phyloP scores from a whole-genome alignment of 2,329 filamentous ascomycete genomes.

The Calonectria fujianensis region DNA sequence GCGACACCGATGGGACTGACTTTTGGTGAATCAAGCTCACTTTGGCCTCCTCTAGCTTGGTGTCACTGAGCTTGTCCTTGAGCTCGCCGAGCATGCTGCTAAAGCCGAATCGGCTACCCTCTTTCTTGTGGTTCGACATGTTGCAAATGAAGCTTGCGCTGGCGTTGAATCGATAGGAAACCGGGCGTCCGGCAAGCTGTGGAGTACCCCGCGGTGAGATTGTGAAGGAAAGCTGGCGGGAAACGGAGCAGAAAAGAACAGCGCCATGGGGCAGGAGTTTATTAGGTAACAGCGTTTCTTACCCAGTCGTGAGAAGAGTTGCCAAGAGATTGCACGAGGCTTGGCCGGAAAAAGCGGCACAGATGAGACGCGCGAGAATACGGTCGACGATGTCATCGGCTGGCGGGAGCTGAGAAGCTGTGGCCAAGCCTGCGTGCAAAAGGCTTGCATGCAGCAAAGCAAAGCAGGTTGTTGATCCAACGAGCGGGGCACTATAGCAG shows the following conservation, averaged over 20 bases:
- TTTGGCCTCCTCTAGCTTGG: slow-evolving; percentile 75
- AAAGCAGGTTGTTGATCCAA: slow-evolving; percentile 36
- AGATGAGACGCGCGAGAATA: slow-evolving; percentile 31
- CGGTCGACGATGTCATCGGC: slow-evolving; percentile 38
- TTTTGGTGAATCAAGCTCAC: slow-evolving; percentile 76
- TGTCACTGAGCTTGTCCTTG: slow-evolving; percentile 73
- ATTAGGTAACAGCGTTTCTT: slow-evolving; percentile 20
- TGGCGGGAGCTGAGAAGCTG: slow-evolving; percentile 37
- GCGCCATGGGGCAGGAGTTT: slow-evolving; percentile 1
- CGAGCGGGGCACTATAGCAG: slow-evolving; percentile 32
- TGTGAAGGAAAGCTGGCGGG: slow-evolving; percentile 15
- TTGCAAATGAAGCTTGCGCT: slow-evolving; percentile 34
- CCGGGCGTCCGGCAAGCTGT: slow-evolving; percentile 6
- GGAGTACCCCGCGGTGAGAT: slow-evolving; percentile 23
- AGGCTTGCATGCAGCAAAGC: slow-evolving; percentile 21
- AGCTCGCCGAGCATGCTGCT: slow-evolving; percentile 67
- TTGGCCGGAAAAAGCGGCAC: slow-evolving; percentile 40
- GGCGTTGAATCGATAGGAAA: slow-evolving; percentile 22
- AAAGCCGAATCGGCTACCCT: slow-evolving; percentile 51
- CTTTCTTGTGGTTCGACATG: slow-evolving; percentile 55
- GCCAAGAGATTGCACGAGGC: slow-evolving; percentile 27
- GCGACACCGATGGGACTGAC: slow-evolving; percentile 59
- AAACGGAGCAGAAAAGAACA: background rate
- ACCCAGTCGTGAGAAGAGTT: slow-evolving; percentile 4
- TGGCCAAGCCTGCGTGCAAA: slow-evolving; percentile 35